Conservation (phyloP, 2,329 filamentous ascomycete genomes). For the Zopfia rhizophila region DNA sequence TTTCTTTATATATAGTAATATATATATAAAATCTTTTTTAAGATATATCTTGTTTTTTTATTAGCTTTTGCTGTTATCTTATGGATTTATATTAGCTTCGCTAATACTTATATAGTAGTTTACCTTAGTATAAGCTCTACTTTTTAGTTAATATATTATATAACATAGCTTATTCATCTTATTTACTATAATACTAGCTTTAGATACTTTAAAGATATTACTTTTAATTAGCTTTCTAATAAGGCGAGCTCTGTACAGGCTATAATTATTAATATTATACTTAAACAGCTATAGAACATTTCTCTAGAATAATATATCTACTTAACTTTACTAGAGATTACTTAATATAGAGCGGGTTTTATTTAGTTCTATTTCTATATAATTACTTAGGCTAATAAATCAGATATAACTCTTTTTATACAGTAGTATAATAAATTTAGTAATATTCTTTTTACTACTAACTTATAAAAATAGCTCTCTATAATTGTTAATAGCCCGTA, state of each 20-base stretch:
- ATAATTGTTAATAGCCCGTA: conserved; percentile 24
- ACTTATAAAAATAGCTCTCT: conserved; percentile 1
- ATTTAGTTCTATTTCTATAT: conserved; percentile 16
- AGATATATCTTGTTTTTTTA: conserved; percentile 12
- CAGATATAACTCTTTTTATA: conserved; percentile 10
- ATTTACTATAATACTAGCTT: conserved; percentile 10
- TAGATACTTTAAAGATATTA: neutral
- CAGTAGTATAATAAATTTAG: conserved; percentile 14
- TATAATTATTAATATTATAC: conserved; percentile 3
- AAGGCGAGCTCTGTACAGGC: neutral
- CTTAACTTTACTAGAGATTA: conserved; percentile 12
- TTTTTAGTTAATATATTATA: conserved; percentile 7
- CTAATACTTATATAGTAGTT: neutral
- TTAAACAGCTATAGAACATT: conserved; percentile 9
- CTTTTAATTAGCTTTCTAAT: neutral
- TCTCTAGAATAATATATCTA: conserved; percentile 18
- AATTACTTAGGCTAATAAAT: conserved; percentile 11
- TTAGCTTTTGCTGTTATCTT: conserved; percentile 9
- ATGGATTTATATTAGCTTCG: conserved; percentile 13
- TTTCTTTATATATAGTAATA: conserved; percentile 19
- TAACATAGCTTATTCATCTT: conserved; percentile 5
- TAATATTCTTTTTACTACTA: conserved; percentile 2
- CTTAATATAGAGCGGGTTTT: conserved; percentile 1
- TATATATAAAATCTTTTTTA: conserved; percentile 23
- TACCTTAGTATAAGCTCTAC: conserved; percentile 1